Base-by-base conservation (phyloP, 108 stramenopile species). In the Aurantiochytrium sp. region DNA sequence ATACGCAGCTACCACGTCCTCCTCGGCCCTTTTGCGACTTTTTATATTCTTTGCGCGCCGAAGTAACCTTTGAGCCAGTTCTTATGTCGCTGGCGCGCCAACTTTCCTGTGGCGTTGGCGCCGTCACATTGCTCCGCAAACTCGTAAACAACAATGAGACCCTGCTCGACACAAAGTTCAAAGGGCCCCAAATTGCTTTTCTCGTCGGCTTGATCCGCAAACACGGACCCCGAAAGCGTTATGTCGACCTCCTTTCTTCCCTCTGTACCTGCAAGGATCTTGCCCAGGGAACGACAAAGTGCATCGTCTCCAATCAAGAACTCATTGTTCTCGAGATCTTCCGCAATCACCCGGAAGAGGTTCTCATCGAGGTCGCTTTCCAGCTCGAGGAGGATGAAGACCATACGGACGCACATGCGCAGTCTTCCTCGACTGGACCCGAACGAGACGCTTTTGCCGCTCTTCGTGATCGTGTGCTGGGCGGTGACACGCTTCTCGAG, bases 251-350 rank as follows among this genome's bases (percentile, higher is more conserved):
- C 16, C 51, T 83, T 16, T 43, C 76, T 16, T 83, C 76, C 10
- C 51, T 83, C 25, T 83, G 76, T 23, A 83, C 76, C 14, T 83
- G 51, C 76, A 53, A 53, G 4, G 76, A 83, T 53, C 49, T 47
- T 12, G 49, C 51, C 51, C 14, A 47, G 51, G 76, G 76, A 6
- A 53, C n/a, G 49, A 53, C 10, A 6, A 53, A 83, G 23, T 83
- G 76, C 28, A 83, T 83, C 51, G 76, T 83, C 28, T 53, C 49
- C 76, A 83, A 83, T 35, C 76, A 83, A 45, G 76, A 83, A 45
- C 45, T 83, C 25, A 83, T 83, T 53, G 45, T 83, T 23, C 76
- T 53, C 18, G 76, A 83, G 51, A 53, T 83, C 16, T 83, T 83
- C n/a, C 8, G 64, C 14, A 28, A 69, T 42, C 64, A 69, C 64